Conservation (phyloP, 495 filamentous ascomycete species). For the Bacidia rubella region DNA sequence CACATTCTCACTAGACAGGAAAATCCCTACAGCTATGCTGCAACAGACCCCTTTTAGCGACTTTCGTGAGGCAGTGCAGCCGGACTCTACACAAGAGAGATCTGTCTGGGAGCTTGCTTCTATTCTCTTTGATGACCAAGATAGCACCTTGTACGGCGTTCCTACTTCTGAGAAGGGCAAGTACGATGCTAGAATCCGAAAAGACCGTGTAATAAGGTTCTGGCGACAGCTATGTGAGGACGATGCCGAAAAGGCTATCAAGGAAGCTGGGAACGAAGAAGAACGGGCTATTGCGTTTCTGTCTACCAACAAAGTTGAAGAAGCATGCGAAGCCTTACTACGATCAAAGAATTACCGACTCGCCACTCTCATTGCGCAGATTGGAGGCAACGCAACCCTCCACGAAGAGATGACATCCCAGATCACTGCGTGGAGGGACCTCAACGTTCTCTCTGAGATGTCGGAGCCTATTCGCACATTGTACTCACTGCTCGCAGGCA, state of each 20-base stretch:
- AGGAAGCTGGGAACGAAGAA: conserved; percentile 44
- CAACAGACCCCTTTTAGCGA: conserved; percentile 26
- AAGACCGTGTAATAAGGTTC: conserved; percentile 35
- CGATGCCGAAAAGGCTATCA: conserved; percentile 37
- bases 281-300: conserved; percentile 74
- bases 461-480: conserved; percentile 71
- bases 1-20: conserved; percentile 24
- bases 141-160: conserved; percentile 32
- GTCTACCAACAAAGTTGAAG: conserved; percentile 58
- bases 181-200: conserved; percentile 38
- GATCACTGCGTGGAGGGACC: conserved; percentile 68
- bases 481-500: conserved; percentile 81
- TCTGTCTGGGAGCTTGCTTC: conserved; percentile 65
- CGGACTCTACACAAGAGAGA: conserved; percentile 38
- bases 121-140: conserved; percentile 66
- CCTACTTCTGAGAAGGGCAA: conserved; percentile 28
- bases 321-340: conserved; percentile 68
- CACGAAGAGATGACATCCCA: conserved; percentile 61
- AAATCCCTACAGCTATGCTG: conserved; percentile 35
- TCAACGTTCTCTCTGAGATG: conserved; percentile 72
- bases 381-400: conserved; percentile 52
- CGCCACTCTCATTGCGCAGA: conserved; percentile 67
- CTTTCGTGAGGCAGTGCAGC: conserved; percentile 20
- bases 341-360: conserved; percentile 63
- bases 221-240: conserved; percentile 40